Evolutionary conservation across 768 basidiomycete species (phyloP).

Genomic region (Lyophyllum atratum): DNA sequence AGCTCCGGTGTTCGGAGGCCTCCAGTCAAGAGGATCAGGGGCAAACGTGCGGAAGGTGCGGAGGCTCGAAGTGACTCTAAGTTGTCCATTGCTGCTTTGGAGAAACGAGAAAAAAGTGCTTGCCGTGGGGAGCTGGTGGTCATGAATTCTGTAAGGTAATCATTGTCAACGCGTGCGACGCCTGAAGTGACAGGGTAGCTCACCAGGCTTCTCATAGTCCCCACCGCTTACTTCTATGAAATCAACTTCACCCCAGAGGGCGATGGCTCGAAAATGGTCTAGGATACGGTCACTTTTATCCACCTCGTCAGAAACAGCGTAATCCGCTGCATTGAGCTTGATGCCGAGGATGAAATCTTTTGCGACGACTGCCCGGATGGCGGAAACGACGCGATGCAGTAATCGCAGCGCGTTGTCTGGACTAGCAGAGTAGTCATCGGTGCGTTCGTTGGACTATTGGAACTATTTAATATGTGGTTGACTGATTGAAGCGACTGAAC

Average conservation of each 20-base stretch:
- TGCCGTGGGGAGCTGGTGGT: constrained; percentile 49
- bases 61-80: constrained; percentile 35
- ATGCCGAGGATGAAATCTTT: constrained; percentile 70
- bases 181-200: neutral
- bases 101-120: constrained; percentile 73
- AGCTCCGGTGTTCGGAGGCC: constrained; percentile 66
- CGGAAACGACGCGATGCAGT: constrained; percentile 52
- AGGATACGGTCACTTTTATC: constrained; percentile 47
- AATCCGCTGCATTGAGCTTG: constrained; percentile 83
- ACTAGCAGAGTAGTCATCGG: constrained; percentile 57
- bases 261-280: constrained; percentile 59
- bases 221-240: constrained; percentile 90
- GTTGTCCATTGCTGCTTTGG: constrained; percentile 51
- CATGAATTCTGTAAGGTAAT: constrained; percentile 47
- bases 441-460: constrained; percentile 44
- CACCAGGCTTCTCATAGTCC: constrained; percentile 81
- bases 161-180: neutral
- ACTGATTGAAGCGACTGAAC: neutral
- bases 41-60: constrained; percentile 32
- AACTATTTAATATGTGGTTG: neutral
- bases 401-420: constrained; percentile 52
- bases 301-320: constrained; percentile 36
- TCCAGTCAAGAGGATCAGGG: constrained; percentile 80
- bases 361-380: constrained; percentile 57
- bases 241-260: constrained; percentile 68